Percentiles rank a stretch among this genome's conserved stretches.
Conservation (phyloP, 768 basidiomycete genomes). For the Tulasnella sp. region DNA sequence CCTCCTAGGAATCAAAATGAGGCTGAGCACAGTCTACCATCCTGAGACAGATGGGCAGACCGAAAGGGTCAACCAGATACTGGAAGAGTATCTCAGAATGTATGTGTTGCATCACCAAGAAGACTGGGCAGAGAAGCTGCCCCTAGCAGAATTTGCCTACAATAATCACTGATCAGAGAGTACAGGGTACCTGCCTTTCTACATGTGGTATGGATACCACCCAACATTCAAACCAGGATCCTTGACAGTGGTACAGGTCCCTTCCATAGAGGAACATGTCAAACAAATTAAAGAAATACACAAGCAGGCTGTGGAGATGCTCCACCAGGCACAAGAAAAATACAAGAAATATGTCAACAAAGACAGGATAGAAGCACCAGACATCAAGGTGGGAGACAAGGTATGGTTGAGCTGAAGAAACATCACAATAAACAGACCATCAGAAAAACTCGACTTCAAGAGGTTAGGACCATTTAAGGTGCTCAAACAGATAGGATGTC, state of each 20-base stretch:
- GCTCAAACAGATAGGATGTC: neutral
- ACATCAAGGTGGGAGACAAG: too few species aligned
- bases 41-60: conserved; percentile 34
- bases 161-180: conserved; percentile 30
- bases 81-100: conserved; percentile 30
- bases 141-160: conserved; percentile 33
- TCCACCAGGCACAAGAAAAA: neutral
- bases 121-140: conserved; percentile 32
- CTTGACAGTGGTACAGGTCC: too few species aligned
- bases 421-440: conserved; percentile 12
- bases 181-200: conserved; percentile 31
- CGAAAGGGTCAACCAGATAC: conserved; percentile 26
- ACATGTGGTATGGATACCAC: conserved; percentile 27
- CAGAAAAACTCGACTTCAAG: conserved; percentile 14
- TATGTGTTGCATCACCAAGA: conserved; percentile 33
- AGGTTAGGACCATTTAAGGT: conserved; percentile 15
- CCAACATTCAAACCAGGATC: neutral
- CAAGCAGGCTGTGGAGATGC: neutral
- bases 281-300: neutral
- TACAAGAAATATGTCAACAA: neutral
- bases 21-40: conserved; percentile 33
- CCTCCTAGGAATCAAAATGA: conserved; percentile 21
- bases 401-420: neutral
- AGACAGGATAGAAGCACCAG: too few species aligned
- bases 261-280: neutral